Base-by-base conservation (phyloP, 371 early-diverging fungal genomes). In the Apophysomyces ossiformis region DNA sequence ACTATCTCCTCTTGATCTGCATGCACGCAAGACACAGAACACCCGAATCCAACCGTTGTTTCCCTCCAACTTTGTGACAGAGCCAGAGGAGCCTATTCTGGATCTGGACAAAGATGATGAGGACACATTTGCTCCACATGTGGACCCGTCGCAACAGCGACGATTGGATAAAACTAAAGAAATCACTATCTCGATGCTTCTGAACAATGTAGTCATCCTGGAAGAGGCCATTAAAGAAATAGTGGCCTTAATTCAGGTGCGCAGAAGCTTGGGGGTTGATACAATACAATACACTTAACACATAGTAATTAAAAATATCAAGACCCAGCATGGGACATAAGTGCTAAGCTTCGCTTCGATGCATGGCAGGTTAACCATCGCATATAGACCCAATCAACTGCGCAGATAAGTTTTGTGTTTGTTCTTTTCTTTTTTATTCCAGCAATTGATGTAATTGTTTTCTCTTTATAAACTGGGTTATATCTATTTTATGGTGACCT, bases 201-300 rank as follows among this genome's bases (percentile, higher is more conserved):
- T 90, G 21, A 93, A 92, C 69, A 95, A 95, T 72, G 90, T 93
- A 35, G 86, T 96, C 32, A 90, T 94, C 16, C 66, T 96, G 66
- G 92, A 96, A 66, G 96, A 96, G 75, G 85, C 88, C 13, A 87
- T 90, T 36, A 95, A 95, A 70, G 96, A 96, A 73, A 74, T 94
- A n/a, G 83, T 96, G 44, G 92, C 94, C 26, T 80, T 89, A 11
- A 73, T 94, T 37, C 90, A 91, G 71, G 89, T 91, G 46, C 86
- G 91, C 15, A 77, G 88, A 59, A 89, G 89, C 65, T 74, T 85
- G 58, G 91, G 92, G 8, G 78, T 88, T n/a, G 92, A 92, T 68
- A 82, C 84, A 68, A 84, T 87, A 50, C 72, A 50, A 21, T 50
- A 50, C 54, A 50, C 54, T 21, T 50, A 50, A n/a, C 41, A 3